phyloP scores from a whole-genome alignment of 108 stramenopile genomes.

The Nannochloropsis gaditana region DNA sequence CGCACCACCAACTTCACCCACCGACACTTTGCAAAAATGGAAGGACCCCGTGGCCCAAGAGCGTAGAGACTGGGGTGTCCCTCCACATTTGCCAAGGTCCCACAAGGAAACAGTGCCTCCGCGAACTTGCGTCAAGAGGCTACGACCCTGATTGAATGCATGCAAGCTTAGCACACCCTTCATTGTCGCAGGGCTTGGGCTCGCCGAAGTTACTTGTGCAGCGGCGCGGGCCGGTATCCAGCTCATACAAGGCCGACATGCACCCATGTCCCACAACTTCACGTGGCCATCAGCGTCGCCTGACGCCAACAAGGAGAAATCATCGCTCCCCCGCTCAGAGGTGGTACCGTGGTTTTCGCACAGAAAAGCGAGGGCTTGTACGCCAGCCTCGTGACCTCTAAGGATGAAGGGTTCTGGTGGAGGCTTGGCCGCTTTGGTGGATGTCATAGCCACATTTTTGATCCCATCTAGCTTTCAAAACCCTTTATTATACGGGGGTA shows the following conservation, averaged over 20 bases:
- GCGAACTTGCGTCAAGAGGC: not conserved
- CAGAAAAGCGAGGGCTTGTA: not conserved
- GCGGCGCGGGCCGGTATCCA: not conserved
- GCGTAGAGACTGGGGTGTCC: not conserved
- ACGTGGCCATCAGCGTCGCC: conserved; percentile 19
- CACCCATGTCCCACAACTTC: conserved; percentile 1
- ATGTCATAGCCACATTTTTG: not conserved
- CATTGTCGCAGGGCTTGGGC: not conserved
- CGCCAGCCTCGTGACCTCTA: conserved; percentile 3
- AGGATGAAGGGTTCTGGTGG: not conserved
- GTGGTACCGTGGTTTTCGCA: not conserved
- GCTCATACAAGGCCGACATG: not conserved
- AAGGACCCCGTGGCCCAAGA: not conserved
- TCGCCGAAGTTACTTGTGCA: not conserved
- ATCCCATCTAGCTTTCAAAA: too few relatives aligned
- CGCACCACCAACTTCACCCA: not conserved
- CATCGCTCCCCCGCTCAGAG: not conserved
- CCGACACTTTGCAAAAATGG: not conserved
- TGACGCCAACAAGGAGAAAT: not conserved
- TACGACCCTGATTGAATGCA: conserved; percentile 6
- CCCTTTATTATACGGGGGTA: too few relatives aligned
- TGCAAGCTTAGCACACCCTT: conserved; percentile 18
- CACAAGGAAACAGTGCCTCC: not conserved
- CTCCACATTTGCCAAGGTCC: not conserved
- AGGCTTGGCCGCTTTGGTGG: not conserved